Conservation (phyloP, 495 filamentous ascomycete genomes). For the Pseudotulostoma volvatum region DNA sequence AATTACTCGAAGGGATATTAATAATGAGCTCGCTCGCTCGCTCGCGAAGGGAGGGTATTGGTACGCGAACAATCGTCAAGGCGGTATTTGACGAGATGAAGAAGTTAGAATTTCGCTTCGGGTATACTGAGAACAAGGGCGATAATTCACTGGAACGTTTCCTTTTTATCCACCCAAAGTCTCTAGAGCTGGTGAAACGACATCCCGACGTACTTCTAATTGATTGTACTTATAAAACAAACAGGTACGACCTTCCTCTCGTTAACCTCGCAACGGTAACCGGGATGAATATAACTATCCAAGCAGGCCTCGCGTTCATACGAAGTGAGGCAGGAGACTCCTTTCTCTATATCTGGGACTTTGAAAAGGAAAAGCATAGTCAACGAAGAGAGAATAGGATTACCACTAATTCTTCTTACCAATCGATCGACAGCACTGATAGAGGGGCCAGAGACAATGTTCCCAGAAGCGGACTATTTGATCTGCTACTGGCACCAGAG, state of each 20-base stretch:
- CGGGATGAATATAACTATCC: background rate
- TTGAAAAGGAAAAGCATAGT: constrained; percentile 2
- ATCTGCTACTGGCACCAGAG: background rate
- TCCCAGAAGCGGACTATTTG: too few species aligned
- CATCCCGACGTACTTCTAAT: background rate
- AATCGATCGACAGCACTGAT: background rate
- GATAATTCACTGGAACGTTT: too few species aligned
- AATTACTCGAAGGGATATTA: background rate
- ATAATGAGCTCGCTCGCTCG: background rate
- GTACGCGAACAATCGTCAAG: too few species aligned
- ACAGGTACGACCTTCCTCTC: background rate
- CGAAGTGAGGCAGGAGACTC: too few species aligned
- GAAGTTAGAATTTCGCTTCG: background rate
- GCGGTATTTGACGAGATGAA: background rate
- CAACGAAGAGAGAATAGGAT: background rate
- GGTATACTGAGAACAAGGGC: too few species aligned
- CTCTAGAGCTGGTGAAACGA: too few species aligned
- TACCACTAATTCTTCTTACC: background rate
- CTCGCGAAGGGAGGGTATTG: too few species aligned
- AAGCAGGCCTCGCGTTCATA: background rate
- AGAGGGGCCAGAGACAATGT: background rate
- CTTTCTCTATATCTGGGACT: too few species aligned
- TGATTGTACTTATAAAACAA: background rate
- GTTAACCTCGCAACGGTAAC: background rate
- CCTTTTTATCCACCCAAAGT: too few species aligned